Evolutionary conservation across 2,329 filamentous ascomycete genomes (phyloP), one percentile per base, ranked within the genome.

Genomic region (Grosmannia penicillata): DNA sequence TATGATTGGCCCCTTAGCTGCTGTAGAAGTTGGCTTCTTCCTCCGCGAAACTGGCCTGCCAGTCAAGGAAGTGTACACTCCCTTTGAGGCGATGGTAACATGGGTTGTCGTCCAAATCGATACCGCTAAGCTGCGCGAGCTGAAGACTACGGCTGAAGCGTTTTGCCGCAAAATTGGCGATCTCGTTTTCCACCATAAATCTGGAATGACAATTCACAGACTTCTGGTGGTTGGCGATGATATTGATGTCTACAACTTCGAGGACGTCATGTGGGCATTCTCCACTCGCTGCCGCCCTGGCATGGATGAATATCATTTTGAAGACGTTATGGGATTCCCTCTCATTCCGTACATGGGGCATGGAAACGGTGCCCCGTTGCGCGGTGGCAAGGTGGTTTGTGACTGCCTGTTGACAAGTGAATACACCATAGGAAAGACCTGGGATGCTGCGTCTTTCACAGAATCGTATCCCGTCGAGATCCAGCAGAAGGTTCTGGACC

Each of bases 31-130:
- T 8, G 49, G 52, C 6, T 47, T 54, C 4, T 41, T 61, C 15
- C 57, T 50, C 35, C 53, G 60, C 41, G 46, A 51, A 10, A 43
- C 52, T 7, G 54, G 50, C 2, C 51, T 70, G 2, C 65, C 66
- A 0, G 53, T 70, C 37, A 59, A 46, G 4, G 59, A 67, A 11
- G 57, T 57, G 2, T 64, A 59, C 43, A 44, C 62, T 0, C 63
- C 62, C 0, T 62, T 65, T 35, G 61, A 66, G 41, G 56, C 61
- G 0, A 61, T 66, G 40, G 63, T 62, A 0, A 68, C 59, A 1
- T 70, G 66, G 66, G 56, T 57, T 0, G 63, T 54, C 0, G 46
- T 79, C 48, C 65, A 74, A 41, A 65, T 76, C 18, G 73, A 79
- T 49, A 69, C 64, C 2, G 56, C 61, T 6, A 68, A 68, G 48